A percentile compares a stretch with the other conserved stretches of the same genome.
These are phyloP conservation scores for Rhizophora mangle DNA, from an alignment of 345 rosid species.

Conservation along the genomic window DNA sequence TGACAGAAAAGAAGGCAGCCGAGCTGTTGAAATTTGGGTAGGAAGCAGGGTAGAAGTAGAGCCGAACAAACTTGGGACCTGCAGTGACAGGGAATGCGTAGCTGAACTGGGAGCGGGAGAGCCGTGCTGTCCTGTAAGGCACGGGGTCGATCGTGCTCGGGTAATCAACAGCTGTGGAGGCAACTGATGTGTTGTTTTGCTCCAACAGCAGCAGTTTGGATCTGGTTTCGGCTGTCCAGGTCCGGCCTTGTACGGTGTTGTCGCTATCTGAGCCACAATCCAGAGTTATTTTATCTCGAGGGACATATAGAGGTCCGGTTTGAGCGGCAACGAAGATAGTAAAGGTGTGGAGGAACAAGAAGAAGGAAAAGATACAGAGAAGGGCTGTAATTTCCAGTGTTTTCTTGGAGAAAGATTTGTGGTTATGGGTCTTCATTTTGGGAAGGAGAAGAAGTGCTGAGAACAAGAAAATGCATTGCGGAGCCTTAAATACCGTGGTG, in stretches of 20 bases:
- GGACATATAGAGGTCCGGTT: not conserved
- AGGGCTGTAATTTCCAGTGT: too few relatives aligned
- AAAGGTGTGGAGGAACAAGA: too few relatives aligned
- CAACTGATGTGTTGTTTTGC: not conserved
- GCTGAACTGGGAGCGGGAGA: not conserved
- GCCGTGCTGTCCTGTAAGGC: not conserved
- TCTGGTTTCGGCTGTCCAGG: not conserved
- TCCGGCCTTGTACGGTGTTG: not conserved
- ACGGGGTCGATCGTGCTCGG: not conserved
- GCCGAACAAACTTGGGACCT: not conserved
- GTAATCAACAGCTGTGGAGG: too few relatives aligned
- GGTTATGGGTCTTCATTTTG: too few relatives aligned
- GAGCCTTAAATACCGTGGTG: too few relatives aligned
- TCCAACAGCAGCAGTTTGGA: not conserved
- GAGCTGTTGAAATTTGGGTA: conserved; percentile 8
- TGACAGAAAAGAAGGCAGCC: conserved; percentile 24
- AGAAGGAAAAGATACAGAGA: too few relatives aligned
- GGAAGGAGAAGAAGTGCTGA: too few relatives aligned
- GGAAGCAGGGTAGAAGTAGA: not conserved
- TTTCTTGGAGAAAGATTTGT: too few relatives aligned
- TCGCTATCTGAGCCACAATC: conserved; percentile 4
- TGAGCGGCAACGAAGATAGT: too few relatives aligned
- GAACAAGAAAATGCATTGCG: too few relatives aligned
- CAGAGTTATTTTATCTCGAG: not conserved
- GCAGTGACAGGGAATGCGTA: not conserved